Conservation (phyloP, 2,329 filamentous ascomycete species). For the Paraphoma chrysanthemicola region DNA sequence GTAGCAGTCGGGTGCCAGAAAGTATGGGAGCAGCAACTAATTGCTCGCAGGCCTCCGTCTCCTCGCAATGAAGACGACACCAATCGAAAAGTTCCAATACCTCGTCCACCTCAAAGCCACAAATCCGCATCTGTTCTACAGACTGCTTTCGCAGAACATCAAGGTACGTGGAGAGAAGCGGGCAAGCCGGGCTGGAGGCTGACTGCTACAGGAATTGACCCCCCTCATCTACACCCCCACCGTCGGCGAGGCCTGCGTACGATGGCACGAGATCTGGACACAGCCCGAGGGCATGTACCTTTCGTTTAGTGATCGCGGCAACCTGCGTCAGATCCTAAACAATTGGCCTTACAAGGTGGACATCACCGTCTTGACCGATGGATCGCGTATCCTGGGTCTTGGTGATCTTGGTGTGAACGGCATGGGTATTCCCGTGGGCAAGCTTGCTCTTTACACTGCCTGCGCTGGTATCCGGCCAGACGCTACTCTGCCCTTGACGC, state of each 20-base stretch:
- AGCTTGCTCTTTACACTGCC: conserved; percentile 92
- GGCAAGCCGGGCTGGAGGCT: conserved; percentile 34
- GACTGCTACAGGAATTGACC: conserved; percentile 69
- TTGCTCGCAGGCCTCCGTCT: conserved; percentile 70
- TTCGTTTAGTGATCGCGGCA: conserved; percentile 91
- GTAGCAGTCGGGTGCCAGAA: conserved; percentile 37
- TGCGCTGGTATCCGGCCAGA: conserved; percentile 92
- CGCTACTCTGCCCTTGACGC: conserved; percentile 66
- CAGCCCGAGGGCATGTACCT: conserved; percentile 95
- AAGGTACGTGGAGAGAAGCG: conserved; percentile 49
- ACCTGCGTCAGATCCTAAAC: conserved; percentile 83
- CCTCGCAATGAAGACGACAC: conserved; percentile 72
- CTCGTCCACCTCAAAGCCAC: conserved; percentile 76
- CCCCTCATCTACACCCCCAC: conserved; percentile 87
- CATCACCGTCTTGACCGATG: conserved; percentile 96
- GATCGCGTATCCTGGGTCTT: conserved; percentile 88
- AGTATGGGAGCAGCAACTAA: background rate
- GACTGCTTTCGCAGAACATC: conserved; percentile 77
- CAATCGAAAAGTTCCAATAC: conserved; percentile 85
- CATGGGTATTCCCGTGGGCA: conserved; percentile 97
- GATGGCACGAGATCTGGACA: conserved; percentile 95
- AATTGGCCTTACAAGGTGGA: conserved; percentile 96
- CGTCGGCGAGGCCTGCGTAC: conserved; percentile 93
- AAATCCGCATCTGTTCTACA: conserved; percentile 82
- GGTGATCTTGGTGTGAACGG: conserved; percentile 96